Evolutionary conservation across 306 rosid species (phyloP).

Genomic region (Arachis hypogaea): DNA sequence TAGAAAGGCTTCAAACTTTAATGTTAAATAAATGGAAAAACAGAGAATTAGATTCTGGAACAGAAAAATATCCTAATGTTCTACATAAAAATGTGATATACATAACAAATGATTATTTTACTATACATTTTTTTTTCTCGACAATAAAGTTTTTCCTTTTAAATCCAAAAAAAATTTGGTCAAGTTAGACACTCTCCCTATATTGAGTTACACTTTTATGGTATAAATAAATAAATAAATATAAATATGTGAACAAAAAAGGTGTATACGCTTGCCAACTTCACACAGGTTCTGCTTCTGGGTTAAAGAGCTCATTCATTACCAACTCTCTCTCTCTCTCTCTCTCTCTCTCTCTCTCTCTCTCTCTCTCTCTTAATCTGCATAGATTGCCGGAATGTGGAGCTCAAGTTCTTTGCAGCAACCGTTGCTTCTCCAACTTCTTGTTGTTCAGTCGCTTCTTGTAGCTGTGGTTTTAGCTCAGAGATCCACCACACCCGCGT

Average conservation of each 20-base stretch:
- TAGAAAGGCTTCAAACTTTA: no score
- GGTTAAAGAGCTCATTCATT: conserved; percentile 9
- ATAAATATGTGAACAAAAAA: background rate
- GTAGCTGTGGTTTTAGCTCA: conserved; percentile 68
- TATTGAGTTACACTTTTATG: no score
- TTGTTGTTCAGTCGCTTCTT: conserved; percentile 48
- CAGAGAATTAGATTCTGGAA: no score
- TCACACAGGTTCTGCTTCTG: conserved; percentile 31
- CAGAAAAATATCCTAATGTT: no score
- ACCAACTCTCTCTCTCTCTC: background rate
- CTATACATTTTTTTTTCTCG: no score
- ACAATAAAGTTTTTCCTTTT: no score
- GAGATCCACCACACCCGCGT: conserved; percentile 54
- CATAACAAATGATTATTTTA: no score
- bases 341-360: conserved; percentile 17
- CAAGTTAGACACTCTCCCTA: no score
- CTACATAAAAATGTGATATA: no score
- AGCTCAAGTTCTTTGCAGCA: conserved; percentile 59
- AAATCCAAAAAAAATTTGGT: no score
- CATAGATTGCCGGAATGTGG: conserved; percentile 58
- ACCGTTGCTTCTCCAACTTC: conserved; percentile 33
- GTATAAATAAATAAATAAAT: no score
- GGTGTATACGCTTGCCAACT: conserved; percentile 28
- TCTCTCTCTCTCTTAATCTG: background rate
- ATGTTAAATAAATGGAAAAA: no score